These are phyloP conservation scores for Fusarium proliferatum DNA, from an alignment of 2,329 filamentous ascomycete species.

Conservation along the genomic window DNA sequence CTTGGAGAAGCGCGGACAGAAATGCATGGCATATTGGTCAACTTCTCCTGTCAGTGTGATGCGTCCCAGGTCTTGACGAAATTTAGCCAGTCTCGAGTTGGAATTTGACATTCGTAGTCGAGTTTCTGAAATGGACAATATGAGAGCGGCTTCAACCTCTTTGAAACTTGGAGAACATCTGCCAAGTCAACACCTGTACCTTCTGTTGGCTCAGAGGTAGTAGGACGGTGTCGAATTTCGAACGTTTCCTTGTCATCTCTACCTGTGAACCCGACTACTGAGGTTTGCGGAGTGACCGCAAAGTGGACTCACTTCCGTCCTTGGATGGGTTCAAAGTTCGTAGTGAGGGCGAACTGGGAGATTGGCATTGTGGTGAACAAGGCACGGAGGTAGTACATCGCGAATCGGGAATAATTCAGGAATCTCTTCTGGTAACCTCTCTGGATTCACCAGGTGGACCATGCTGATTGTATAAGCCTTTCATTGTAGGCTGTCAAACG, in stretches of 20 bases:
- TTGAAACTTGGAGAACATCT: neutral
- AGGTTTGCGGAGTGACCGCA: conserved; percentile 4
- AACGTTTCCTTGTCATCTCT: conserved; percentile 49
- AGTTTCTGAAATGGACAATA: neutral
- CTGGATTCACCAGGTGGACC: neutral
- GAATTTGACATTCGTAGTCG: neutral
- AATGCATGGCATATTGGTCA: too few species aligned
- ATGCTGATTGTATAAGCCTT: neutral
- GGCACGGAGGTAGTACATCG: conserved; percentile 50
- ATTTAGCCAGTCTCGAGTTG: neutral
- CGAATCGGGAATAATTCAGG: too few species aligned
- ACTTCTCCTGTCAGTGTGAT: neutral
- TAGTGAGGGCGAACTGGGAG: conserved; percentile 16
- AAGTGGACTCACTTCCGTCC: neutral
- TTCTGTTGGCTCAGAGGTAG: too few species aligned
- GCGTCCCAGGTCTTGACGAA: accelerated
- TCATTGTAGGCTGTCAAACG: neutral
- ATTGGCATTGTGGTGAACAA: conserved; percentile 67
- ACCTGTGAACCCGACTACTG: conserved; percentile 59
- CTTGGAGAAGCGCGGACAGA: neutral
- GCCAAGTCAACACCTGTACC: neutral
- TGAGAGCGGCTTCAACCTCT: neutral
- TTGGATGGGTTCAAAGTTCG: neutral
- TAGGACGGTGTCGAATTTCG: conserved; percentile 62
- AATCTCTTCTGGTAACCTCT: neutral